phyloP scores from a whole-genome alignment of 352 stramenopile species.

The Phytopythium helicoides region DNA sequence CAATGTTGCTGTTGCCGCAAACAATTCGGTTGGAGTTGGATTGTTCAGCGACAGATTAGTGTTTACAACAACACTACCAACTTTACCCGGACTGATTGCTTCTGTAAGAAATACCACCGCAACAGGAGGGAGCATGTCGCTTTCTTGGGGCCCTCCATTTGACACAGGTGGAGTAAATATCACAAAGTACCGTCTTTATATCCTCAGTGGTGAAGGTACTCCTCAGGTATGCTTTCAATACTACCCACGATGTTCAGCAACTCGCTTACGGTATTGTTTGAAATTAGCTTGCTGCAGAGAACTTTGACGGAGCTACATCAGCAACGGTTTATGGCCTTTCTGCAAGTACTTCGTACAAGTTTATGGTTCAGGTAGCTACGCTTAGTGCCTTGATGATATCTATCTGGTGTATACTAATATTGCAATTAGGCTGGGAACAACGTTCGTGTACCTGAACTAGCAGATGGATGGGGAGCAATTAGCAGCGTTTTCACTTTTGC shows the following conservation, averaged over 20 bases:
- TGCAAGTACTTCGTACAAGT: slow-evolving; percentile 35
- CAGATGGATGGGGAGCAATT: slow-evolving; percentile 43
- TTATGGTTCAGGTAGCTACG: slow-evolving; percentile 47
- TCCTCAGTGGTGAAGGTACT: slow-evolving; percentile 4
- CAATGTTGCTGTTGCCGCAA: slow-evolving; percentile 34
- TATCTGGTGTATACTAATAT: background rate
- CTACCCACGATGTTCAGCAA: too few species aligned
- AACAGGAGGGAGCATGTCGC: slow-evolving; percentile 36
- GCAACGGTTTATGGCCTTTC: slow-evolving; percentile 22
- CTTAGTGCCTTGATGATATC: too few species aligned
- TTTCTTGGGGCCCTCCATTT: slow-evolving; percentile 39
- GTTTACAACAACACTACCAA: slow-evolving; percentile 39
- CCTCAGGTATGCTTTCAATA: slow-evolving; percentile 23
- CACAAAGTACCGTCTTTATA: slow-evolving; percentile 58
- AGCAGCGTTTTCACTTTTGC: slow-evolving; percentile 27
- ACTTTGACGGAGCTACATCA: slow-evolving; percentile 7
- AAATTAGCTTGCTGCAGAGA: slow-evolving; percentile 14
- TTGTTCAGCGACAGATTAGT: slow-evolving; percentile 24
- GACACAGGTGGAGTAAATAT: slow-evolving; percentile 55
- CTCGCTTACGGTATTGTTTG: background rate
- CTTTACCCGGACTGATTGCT: slow-evolving; percentile 26
- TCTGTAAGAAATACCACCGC: slow-evolving; percentile 15
- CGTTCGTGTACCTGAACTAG: slow-evolving; percentile 21
- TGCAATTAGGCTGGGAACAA: slow-evolving; percentile 40
- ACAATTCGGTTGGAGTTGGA: slow-evolving; percentile 24